phyloP scores from a whole-genome alignment of 805 yeast genomes.

The Wickerhamomyces tratensis region DNA sequence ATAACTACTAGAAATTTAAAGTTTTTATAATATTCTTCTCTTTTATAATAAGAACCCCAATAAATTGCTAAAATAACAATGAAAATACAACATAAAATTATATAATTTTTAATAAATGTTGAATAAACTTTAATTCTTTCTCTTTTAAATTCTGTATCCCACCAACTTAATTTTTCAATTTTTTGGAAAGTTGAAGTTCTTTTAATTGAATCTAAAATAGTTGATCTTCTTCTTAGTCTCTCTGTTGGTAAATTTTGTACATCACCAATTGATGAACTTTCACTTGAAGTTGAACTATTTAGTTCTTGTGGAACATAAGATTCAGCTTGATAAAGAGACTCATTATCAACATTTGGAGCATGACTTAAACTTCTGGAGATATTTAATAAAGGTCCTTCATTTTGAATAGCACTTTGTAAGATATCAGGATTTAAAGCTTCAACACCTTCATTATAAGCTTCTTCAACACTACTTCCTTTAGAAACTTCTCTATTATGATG shows the following conservation, averaged over 20 bases:
- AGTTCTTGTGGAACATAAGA: no score
- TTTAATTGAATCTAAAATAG: neutral
- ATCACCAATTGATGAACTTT: no score
- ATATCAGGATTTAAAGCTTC: neutral
- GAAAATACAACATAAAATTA: slow-evolving; percentile 6
- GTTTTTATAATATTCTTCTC: slow-evolving; percentile 7
- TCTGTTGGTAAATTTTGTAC: no score
- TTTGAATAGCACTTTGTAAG: neutral
- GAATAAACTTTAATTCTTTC: slow-evolving; percentile 8
- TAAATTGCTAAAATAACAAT: slow-evolving; percentile 4
- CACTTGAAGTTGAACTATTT: no score
- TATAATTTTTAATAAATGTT: slow-evolving; percentile 10
- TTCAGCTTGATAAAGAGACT: no score
- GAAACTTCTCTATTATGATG: no score
- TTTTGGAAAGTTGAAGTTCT: neutral
- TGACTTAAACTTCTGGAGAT: neutral
- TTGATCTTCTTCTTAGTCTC: neutral
- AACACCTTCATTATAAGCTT: neutral
- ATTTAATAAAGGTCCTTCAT: neutral
- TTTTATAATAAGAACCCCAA: slow-evolving; percentile 19
- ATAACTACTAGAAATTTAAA: slow-evolving; percentile 13
- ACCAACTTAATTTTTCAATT: slow-evolving; percentile 9
- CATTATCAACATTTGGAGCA: no score
- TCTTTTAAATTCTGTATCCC: slow-evolving; percentile 11
- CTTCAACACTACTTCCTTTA: no score